Base-by-base conservation (phyloP, 2,329 filamentous ascomycete species). In the Aspergillus intermedius region DNA sequence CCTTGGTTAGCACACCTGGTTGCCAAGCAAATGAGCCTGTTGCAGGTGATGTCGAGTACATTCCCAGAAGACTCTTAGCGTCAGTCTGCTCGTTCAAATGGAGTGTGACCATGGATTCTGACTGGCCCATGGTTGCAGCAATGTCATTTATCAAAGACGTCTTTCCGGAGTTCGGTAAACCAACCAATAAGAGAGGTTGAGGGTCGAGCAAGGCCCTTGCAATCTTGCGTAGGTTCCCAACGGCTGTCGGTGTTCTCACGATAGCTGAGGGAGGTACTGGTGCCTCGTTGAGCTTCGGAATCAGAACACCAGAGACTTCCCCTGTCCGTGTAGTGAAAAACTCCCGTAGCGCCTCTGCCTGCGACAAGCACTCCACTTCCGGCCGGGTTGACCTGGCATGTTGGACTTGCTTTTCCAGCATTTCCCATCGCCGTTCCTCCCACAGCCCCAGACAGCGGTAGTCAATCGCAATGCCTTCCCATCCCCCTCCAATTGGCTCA, bases 21-120 rank as follows among this genome's bases (percentile, higher is more conserved):
- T 88, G 83, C 93, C 93, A 99, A 45, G 82, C 81, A 65, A 98
- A 98, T 8, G 88, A 91, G 1, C 91, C 91, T 1, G 90, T 91
- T 52, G 85, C 87, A 13, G 86, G 82, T 49, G 90, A 91, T 19
- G 90, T 93, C 1, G 91, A 88, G 69, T 99, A 97, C 65, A 97
- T 82, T 3, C 93, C 93, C 54, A 98, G 82, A 37, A 99, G 81
- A 74, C 95, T 87, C 69, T 98, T 99, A 0, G 91, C 91, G 69
- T 99, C 93, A 2, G 91, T 97, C 68, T 99, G 94, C 69, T 97
- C 93, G 64, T 98, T 98, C 30, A 99, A 76, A 68, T 98, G 91
- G 25, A 99, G 77, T 3, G 91, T 97, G 46, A 98, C 86, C 83
- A 98, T 90, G 50, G 81, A 82, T 5, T 84, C 80, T 19, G 87